phyloP scores from a whole-genome alignment of 805 yeast species.

The Metschnikowia lochheadii region DNA sequence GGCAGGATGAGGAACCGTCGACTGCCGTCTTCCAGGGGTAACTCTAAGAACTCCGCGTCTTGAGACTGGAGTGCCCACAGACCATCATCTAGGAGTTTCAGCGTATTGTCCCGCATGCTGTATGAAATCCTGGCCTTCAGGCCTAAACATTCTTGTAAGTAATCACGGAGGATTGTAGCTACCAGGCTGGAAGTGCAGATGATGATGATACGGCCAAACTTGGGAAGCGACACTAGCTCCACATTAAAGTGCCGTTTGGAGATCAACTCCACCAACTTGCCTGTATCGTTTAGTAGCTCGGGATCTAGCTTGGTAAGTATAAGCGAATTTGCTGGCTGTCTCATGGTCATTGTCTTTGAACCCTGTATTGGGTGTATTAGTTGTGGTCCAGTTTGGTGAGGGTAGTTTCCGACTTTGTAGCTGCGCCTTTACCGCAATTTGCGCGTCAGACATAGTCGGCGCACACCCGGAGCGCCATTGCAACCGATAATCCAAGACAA shows the following conservation, averaged over 20 bases:
- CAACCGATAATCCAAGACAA: not conserved
- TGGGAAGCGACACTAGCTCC: constrained; percentile 32
- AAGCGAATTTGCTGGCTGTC: constrained; percentile 28
- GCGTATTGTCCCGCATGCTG: constrained; percentile 33
- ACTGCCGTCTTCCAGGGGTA: constrained; percentile 37
- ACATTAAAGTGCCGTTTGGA: constrained; percentile 21
- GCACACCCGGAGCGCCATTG: constrained; percentile 2
- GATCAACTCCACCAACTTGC: constrained; percentile 23
- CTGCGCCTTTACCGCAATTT: not conserved
- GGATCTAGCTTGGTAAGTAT: constrained; percentile 29
- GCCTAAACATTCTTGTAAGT: constrained; percentile 17
- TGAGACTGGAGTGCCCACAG: constrained; percentile 14
- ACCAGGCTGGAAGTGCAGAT: constrained; percentile 25
- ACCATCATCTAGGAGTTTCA: constrained; percentile 11
- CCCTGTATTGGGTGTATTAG: not conserved
- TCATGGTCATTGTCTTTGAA: not conserved
- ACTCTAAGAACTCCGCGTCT: constrained; percentile 30
- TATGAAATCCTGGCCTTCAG: constrained; percentile 20
- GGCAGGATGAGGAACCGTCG: constrained; percentile 42
- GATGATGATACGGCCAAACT: constrained; percentile 32
- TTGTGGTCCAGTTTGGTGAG: not conserved
- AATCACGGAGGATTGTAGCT: constrained; percentile 21
- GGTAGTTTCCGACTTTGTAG: not conserved
- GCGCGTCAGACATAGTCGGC: constrained; percentile 1
- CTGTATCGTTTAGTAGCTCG: constrained; percentile 24